These are phyloP conservation scores for Lodderomyces jiufengensis DNA, from an alignment of 1,139 yeast species.

Conservation along the genomic window DNA sequence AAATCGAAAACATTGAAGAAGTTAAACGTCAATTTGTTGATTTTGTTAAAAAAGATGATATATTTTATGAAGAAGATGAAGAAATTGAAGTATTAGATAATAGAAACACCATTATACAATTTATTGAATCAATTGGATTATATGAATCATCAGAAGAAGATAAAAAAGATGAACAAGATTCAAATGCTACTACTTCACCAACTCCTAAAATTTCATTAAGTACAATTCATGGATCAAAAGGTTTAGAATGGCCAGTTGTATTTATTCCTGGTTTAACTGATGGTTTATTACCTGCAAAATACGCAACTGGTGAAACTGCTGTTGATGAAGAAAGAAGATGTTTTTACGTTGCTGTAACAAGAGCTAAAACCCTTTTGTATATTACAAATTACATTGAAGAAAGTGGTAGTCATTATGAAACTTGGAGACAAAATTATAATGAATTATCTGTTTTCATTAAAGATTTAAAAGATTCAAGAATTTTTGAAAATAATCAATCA, in stretches of 20 bases:
- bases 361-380: constrained; percentile 57
- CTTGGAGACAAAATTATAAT: constrained; percentile 23
- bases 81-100: constrained; percentile 19
- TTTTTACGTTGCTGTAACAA: constrained; percentile 81
- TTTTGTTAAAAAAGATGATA: constrained; percentile 50
- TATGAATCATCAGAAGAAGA: constrained; percentile 34
- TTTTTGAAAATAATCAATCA: constrained; percentile 13
- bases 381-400: constrained; percentile 33
- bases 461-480: constrained; percentile 7
- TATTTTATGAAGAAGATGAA: constrained; percentile 53
- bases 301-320: constrained; percentile 24
- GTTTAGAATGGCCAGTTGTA: constrained; percentile 92
- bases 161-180: constrained; percentile 1
- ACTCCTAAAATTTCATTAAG: constrained; percentile 40
- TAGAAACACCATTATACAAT: constrained; percentile 41
- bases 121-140: constrained; percentile 60
- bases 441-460: constrained; percentile 32
- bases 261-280: constrained; percentile 72
- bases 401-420: constrained; percentile 7
- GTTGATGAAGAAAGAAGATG: constrained; percentile 78
- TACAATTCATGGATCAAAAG: constrained; percentile 91
- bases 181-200: no score
- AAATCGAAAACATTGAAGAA: constrained; percentile 39
- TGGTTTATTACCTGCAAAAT: constrained; percentile 52
- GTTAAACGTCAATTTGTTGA: constrained; percentile 41